Conservation (phyloP, 2,329 filamentous ascomycete species). For the Daldinia sp. region DNA sequence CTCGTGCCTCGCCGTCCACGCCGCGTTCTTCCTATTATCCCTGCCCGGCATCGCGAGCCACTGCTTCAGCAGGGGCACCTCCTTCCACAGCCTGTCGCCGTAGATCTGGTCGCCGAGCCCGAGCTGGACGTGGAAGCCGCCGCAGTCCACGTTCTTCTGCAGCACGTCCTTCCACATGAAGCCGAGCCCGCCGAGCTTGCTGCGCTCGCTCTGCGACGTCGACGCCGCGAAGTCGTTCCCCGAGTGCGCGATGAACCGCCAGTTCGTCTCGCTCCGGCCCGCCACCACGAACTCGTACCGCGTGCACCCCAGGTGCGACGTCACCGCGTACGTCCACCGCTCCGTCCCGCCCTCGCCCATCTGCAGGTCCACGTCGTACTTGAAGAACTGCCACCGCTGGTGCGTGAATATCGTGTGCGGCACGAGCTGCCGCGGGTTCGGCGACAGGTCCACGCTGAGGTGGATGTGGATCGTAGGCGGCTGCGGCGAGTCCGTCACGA, state of each 20-base stretch:
- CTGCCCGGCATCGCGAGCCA: constrained; percentile 95
- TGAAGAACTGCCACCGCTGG: constrained; percentile 95
- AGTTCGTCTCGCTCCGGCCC: constrained; percentile 87
- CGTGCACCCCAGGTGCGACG: constrained; percentile 96
- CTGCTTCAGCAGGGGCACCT: constrained; percentile 91
- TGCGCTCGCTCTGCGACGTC: constrained; percentile 86
- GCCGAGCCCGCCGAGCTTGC: constrained; percentile 86
- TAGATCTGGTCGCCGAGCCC: constrained; percentile 96
- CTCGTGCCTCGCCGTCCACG: constrained; percentile 94
- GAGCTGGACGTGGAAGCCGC: constrained; percentile 93
- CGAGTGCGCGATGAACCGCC: constrained; percentile 96
- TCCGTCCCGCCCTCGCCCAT: constrained; percentile 87
- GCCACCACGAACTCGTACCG: constrained; percentile 97
- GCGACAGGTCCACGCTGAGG: constrained; percentile 87
- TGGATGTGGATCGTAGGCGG: constrained; percentile 97
- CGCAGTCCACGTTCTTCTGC: constrained; percentile 96
- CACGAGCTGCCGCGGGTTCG: constrained; percentile 89
- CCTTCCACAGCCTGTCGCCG: constrained; percentile 94
- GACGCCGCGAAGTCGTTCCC: constrained; percentile 95
- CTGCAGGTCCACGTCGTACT: constrained; percentile 88
- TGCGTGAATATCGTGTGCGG: constrained; percentile 87
- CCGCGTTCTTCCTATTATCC: constrained; percentile 88
- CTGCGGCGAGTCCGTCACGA: constrained; percentile 90
- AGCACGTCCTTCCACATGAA: constrained; percentile 99
- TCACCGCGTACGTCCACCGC: constrained; percentile 98